These are phyloP conservation scores for Heliosperma pusillum DNA, from an alignment of 148 eudicot species.

Conservation along the genomic window DNA sequence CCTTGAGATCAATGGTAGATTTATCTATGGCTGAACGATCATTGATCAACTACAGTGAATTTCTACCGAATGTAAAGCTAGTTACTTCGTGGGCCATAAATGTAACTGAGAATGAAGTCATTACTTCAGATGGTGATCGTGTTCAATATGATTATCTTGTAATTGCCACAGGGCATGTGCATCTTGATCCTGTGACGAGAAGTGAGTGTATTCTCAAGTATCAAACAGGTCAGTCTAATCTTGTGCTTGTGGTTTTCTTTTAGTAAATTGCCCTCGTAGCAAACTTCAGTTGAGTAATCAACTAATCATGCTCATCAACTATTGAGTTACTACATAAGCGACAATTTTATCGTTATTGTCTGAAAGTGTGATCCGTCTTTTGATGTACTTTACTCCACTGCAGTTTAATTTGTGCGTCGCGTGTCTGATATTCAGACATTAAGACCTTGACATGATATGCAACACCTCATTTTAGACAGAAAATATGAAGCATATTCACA, in stretches of 20 bases:
- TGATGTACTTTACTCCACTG: neutral
- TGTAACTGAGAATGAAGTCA: slow-evolving; percentile 32
- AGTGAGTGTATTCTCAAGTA: slow-evolving; percentile 31
- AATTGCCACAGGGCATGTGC: slow-evolving; percentile 49
- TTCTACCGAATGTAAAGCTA: slow-evolving; percentile 40
- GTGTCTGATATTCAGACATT: too few species aligned
- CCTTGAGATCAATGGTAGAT: slow-evolving; percentile 43
- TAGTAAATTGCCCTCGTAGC: neutral
- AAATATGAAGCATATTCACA: too few species aligned
- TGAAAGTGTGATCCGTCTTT: neutral
- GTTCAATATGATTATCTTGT: slow-evolving; percentile 47
- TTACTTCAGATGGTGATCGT: slow-evolving; percentile 32
- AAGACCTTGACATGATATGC: too few species aligned
- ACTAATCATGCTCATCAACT: neutral
- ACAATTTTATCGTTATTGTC: neutral
- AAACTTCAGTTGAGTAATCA: neutral
- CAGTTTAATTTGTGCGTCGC: too few species aligned
- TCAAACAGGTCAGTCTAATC: slow-evolving; percentile 32
- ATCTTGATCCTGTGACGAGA: slow-evolving; percentile 28
- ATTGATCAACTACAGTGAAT: slow-evolving; percentile 37
- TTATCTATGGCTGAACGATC: slow-evolving; percentile 39
- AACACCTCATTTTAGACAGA: too few species aligned
- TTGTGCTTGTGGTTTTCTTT: neutral
- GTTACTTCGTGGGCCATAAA: slow-evolving; percentile 36
- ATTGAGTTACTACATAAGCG: neutral